Percentiles rank a stretch among this genome's conserved stretches.
Evolutionary conservation across 2,329 filamentous ascomycete species (phyloP).

Genomic region (Chaetomiaceae sp.): DNA sequence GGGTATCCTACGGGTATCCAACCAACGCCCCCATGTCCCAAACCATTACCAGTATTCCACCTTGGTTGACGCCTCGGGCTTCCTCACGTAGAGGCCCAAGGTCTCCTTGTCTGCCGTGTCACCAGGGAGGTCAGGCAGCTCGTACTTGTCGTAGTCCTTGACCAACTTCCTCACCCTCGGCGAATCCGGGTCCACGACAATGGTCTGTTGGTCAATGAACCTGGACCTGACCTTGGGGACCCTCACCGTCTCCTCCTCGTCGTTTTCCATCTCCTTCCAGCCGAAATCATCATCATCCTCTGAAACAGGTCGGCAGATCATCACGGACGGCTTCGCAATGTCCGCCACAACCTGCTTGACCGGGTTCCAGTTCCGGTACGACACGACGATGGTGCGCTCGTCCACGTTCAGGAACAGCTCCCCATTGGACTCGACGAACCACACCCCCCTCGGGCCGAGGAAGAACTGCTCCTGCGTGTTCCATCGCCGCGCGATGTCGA

Average conservation of each 20-base stretch:
- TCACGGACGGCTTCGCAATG: slow-evolving; percentile 13
- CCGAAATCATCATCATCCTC: slow-evolving; percentile 9
- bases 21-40: not conserved
- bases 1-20: not conserved
- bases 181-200: slow-evolving; percentile 13
- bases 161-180: slow-evolving; percentile 18
- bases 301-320: slow-evolving; percentile 13
- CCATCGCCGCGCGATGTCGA: slow-evolving; percentile 6
- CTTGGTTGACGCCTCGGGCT: not conserved
- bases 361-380: slow-evolving; percentile 18
- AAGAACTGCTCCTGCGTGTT: slow-evolving; percentile 5
- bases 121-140: slow-evolving; percentile 13
- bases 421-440: slow-evolving; percentile 11
- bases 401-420: slow-evolving; percentile 17
- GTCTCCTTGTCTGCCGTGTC: not conserved
- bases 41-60: slow-evolving; percentile 8
- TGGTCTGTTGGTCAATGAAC: not conserved
- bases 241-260: not conserved
- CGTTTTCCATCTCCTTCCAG: not conserved
- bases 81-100: slow-evolving; percentile 9
- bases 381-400: slow-evolving; percentile 14
- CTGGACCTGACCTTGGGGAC: slow-evolving; percentile 10
- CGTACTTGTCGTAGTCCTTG: slow-evolving; percentile 6
- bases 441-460: not conserved
- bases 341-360: slow-evolving; percentile 22